Base-by-base conservation (phyloP, 345 rosid genomes). In the Gossypioides kirkii region DNA sequence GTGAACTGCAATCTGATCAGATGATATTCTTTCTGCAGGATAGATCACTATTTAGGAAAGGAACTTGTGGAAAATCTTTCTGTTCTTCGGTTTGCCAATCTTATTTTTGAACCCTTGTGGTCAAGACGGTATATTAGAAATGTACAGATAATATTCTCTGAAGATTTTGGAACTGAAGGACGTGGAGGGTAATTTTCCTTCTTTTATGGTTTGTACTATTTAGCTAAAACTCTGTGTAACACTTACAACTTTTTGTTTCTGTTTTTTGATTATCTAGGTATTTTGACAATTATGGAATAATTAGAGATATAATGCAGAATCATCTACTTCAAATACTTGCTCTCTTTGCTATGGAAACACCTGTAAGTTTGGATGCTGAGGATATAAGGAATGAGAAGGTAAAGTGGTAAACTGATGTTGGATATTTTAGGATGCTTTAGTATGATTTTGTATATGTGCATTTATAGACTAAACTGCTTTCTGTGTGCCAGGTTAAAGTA, bases 311-410 rank as follows among this genome's bases (percentile, higher is more conserved):
- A 80, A 95, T 95, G 98, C 99, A 95, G 83, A 95, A 95, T 76
- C 99, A 95, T 87, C 86, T 95, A 78, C 99, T 95, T 84, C 99
- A 95, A 83, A 95, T 95, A 62, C 87, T 95, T 61, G 97, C 99
- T 12, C 92, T 95, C 75, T 95, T 92, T 82, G 99, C 99, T 54
- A 95, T 95, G 99, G 99, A 95, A 84, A 92, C 98, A 5, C 99
- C 99, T 32, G 99, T 95, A 69, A 95, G 97, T 81, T 83, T 92
- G 86, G 99, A 91, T 82, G 99, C 97, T 41, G 99, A 95, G 80
- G 99, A 95, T 78, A 90, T 91, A 79, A 85, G 99, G 82, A 95
- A 95, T n/a, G 98, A 92, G 79, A 95, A 95, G 97, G 98, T 92
- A 23, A 64, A 47, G 49, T 53, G 96, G 98, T 90, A 23, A 64